A percentile compares a stretch with the other conserved stretches of the same genome.
phyloP scores from a whole-genome alignment of 331 rosid species.

The Malus hybrid region DNA sequence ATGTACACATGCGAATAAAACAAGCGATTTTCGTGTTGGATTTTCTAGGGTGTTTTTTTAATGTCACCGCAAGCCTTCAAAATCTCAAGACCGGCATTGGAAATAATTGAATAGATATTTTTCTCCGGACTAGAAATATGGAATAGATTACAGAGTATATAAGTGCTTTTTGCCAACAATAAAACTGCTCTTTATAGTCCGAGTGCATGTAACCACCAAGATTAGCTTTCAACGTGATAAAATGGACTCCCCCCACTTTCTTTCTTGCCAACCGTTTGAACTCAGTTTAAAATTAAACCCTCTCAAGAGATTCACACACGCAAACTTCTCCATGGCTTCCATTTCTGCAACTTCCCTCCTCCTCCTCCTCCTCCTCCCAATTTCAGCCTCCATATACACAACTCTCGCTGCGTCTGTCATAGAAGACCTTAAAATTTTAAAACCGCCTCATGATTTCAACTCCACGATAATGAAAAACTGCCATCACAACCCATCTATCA shows the following conservation, averaged over 20 bases:
- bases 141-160: too few relatives aligned
- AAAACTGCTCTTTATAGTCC: neutral
- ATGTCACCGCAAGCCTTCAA: too few relatives aligned
- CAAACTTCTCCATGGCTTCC: slow-evolving; percentile 33
- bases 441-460: slow-evolving; percentile 59
- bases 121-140: too few relatives aligned
- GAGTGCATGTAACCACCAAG: neutral
- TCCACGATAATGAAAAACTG: slow-evolving; percentile 52
- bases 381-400: slow-evolving; percentile 4
- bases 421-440: slow-evolving; percentile 55
- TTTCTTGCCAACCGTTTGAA: slow-evolving; percentile 13
- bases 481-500: slow-evolving; percentile 47
- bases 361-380: slow-evolving; percentile 5
- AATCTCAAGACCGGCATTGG: too few relatives aligned
- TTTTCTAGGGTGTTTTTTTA: too few relatives aligned
- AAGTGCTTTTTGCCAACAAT: too few relatives aligned
- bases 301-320: neutral
- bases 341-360: slow-evolving; percentile 20
- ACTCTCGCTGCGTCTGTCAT: slow-evolving; percentile 40
- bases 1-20: too few relatives aligned
- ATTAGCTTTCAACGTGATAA: neutral
- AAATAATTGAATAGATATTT: too few relatives aligned
- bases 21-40: too few relatives aligned
- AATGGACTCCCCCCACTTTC: neutral
- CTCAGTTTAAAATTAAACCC: neutral